Percentiles rank a stretch among this genome's conserved stretches.
phyloP scores from a whole-genome alignment of 2,329 filamentous ascomycete genomes.

The Botrytis paeoniae region DNA sequence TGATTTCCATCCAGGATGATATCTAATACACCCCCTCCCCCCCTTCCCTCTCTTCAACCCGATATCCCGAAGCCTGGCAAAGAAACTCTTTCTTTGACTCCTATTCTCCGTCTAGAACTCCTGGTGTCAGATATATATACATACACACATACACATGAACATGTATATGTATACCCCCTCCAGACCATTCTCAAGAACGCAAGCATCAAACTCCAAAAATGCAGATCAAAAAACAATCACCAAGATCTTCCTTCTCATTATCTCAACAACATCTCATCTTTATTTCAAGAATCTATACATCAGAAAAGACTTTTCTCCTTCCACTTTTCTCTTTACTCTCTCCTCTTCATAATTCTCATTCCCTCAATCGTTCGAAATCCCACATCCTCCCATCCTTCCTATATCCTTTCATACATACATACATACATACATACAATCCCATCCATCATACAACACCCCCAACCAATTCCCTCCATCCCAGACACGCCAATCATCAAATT shows the following conservation, averaged over 20 bases:
- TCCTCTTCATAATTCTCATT: neutral
- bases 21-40: neutral
- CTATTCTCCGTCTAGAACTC: neutral
- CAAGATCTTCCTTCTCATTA: neutral
- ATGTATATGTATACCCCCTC: neutral
- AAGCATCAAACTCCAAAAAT: neutral
- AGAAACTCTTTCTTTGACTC: neutral
- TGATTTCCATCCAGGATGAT: neutral
- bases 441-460: neutral
- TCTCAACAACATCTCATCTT: neutral
- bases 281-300: neutral
- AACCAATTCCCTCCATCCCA: neutral
- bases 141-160: neutral
- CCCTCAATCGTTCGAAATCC: neutral
- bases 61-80: neutral
- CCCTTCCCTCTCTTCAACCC: too few relatives aligned
- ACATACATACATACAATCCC: neutral
- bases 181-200: neutral
- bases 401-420: neutral
- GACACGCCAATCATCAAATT: slow-evolving; percentile 1
- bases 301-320: neutral
- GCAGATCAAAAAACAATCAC: neutral
- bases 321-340: neutral
- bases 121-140: neutral
- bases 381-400: neutral